These are phyloP conservation scores for Endocarpon pusillum DNA, from an alignment of 495 filamentous ascomycete genomes.

Conservation along the genomic window DNA sequence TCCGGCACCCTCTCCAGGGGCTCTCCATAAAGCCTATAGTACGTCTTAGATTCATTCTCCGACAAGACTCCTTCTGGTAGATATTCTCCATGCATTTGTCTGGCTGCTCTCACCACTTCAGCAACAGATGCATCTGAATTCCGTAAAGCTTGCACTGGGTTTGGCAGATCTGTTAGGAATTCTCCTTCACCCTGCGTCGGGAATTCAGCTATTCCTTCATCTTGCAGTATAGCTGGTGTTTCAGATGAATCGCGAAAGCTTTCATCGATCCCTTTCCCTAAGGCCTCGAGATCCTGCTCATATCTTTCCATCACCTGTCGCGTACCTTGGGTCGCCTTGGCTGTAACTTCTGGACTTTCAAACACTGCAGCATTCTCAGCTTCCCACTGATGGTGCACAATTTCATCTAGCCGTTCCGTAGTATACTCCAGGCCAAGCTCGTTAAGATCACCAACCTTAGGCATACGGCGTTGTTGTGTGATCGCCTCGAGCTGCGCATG, in stretches of 20 bases:
- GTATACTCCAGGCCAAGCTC: too few species aligned
- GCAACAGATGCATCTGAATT: conserved; percentile 22
- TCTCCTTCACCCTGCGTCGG: conserved; percentile 1
- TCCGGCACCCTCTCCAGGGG: conserved; percentile 38
- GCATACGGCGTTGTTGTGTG: too few species aligned
- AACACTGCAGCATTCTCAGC: too few species aligned
- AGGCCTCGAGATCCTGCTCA: too few species aligned
- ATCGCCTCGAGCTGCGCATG: too few species aligned
- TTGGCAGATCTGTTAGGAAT: neutral
- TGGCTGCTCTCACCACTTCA: conserved; percentile 46
- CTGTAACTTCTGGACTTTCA: too few species aligned
- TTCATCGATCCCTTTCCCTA: neutral
- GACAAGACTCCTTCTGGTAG: conserved; percentile 59
- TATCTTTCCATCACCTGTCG: too few species aligned
- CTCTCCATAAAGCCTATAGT: conserved; percentile 64
- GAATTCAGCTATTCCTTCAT: neutral
- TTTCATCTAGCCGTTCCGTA: too few species aligned
- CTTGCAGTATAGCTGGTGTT: neutral
- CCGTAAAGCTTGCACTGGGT: neutral
- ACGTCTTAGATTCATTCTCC: conserved; percentile 52
- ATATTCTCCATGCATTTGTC: conserved; percentile 58
- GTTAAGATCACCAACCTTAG: too few species aligned
- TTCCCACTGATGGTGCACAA: too few species aligned
- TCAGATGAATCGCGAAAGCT: neutral
- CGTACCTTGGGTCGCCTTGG: too few species aligned